Percentiles rank a stretch among this genome's conserved stretches.
Evolutionary conservation across 805 yeast species (phyloP).

Genomic region (Helenozyma baotianmanensis): DNA sequence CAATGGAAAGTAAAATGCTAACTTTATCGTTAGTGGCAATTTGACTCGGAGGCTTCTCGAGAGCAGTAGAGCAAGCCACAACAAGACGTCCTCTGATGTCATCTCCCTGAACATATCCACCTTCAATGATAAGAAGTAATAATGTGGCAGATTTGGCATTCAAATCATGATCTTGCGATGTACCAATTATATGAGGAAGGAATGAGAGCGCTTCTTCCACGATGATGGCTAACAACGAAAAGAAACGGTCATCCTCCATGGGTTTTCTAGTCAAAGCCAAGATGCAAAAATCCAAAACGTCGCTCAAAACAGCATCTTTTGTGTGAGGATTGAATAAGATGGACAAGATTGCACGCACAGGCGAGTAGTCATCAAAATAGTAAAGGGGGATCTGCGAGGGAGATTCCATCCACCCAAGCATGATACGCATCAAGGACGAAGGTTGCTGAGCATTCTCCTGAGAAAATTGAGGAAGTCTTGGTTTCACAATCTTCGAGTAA

Average conservation of each 20-base stretch:
- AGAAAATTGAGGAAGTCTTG: slow-evolving; percentile 65
- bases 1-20: slow-evolving; percentile 53
- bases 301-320: slow-evolving; percentile 59
- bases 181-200: slow-evolving; percentile 47
- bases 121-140: slow-evolving; percentile 49
- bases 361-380: slow-evolving; percentile 49
- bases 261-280: slow-evolving; percentile 41
- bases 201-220: slow-evolving; percentile 53
- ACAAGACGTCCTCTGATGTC: slow-evolving; percentile 51
- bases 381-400: slow-evolving; percentile 48
- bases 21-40: slow-evolving; percentile 51
- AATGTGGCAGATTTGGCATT: slow-evolving; percentile 50
- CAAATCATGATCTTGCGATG: slow-evolving; percentile 40
- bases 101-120: slow-evolving; percentile 53
- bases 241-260: slow-evolving; percentile 35
- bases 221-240: slow-evolving; percentile 48
- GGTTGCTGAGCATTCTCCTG: slow-evolving; percentile 79
- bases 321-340: slow-evolving; percentile 51
- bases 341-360: slow-evolving; percentile 52
- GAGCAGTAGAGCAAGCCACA: slow-evolving; percentile 51
- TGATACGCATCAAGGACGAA: slow-evolving; percentile 66
- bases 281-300: slow-evolving; percentile 52
- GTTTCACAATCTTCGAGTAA: slow-evolving; percentile 50
- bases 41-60: slow-evolving; percentile 53
- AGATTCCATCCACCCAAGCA: slow-evolving; percentile 49